Evolutionary conservation across 768 basidiomycete species (phyloP).

Genomic region (Pholiota microspora): DNA sequence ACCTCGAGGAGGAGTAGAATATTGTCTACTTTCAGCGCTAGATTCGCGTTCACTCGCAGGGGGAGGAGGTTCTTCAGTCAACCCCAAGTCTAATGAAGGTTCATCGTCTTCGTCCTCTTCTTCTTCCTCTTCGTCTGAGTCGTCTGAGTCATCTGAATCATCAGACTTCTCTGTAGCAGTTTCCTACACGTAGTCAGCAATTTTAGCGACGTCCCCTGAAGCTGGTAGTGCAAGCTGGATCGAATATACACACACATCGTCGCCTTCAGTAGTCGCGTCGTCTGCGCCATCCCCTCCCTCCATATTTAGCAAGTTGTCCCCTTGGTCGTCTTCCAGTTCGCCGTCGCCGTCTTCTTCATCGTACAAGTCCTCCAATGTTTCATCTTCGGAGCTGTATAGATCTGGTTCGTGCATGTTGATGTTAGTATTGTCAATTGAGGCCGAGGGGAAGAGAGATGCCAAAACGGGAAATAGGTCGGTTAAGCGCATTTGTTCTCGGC

Average conservation of each 20-base stretch:
- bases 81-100: constrained; percentile 25
- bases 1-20: constrained; percentile 15
- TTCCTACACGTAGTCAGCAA: constrained; percentile 27
- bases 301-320: constrained; percentile 28
- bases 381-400: constrained; percentile 48
- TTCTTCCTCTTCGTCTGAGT: constrained; percentile 26
- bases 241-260: constrained; percentile 54
- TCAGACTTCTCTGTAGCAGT: constrained; percentile 62
- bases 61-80: constrained; percentile 22
- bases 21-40: constrained; percentile 15
- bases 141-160: constrained; percentile 35
- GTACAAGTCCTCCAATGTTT: constrained; percentile 34
- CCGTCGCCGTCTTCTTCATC: constrained; percentile 48
- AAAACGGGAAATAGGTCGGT: not conserved
- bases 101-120: constrained; percentile 27
- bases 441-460: constrained; percentile 2
- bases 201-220: not conserved
- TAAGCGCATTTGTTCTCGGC: constrained; percentile 13
- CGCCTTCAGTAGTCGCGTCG: constrained; percentile 64
- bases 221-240: not conserved
- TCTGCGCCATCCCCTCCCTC: constrained; percentile 44
- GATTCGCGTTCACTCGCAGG: constrained; percentile 20
- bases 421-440: no score
- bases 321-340: constrained; percentile 27
- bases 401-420: constrained; percentile 1